Evolutionary conservation across 345 rosid species (phyloP).

Genomic region (Eucalyptus tenuipes): DNA sequence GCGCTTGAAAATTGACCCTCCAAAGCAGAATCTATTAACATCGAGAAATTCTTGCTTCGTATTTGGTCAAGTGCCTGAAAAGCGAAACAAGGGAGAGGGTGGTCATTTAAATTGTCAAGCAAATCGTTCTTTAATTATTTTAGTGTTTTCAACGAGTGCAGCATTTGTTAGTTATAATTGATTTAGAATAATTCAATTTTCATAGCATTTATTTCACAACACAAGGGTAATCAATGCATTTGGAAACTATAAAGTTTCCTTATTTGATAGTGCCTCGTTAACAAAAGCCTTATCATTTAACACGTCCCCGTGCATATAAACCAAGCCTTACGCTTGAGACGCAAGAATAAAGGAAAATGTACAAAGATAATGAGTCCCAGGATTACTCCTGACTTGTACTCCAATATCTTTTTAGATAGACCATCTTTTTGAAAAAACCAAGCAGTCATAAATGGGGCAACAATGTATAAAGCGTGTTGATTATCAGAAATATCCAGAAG

Average conservation of each 20-base stretch:
- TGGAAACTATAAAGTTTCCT: background rate
- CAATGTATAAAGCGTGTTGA: background rate
- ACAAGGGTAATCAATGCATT: background rate
- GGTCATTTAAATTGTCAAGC: background rate
- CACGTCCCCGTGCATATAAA: background rate
- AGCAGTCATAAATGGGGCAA: background rate
- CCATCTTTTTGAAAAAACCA: background rate
- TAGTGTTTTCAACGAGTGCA: background rate
- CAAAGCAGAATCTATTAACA: slow-evolving; percentile 39
- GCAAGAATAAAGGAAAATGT: background rate
- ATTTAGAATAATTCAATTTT: background rate
- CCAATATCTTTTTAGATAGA: background rate
- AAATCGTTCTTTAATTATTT: background rate
- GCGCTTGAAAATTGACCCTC: slow-evolving; percentile 36
- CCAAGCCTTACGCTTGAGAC: background rate
- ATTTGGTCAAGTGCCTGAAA: slow-evolving; percentile 40
- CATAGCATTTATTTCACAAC: background rate
- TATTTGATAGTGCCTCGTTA: background rate
- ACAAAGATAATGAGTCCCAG: background rate
- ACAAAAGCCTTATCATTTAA: background rate
- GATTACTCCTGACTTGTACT: background rate
- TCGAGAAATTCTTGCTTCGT: slow-evolving; percentile 28
- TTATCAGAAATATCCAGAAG: background rate
- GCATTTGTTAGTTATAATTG: background rate
- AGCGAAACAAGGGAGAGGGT: background rate